A percentile compares a stretch with the other conserved stretches of the same genome.
Evolutionary conservation across 768 basidiomycete species (phyloP).

Genomic region (Termitomyces sp.): DNA sequence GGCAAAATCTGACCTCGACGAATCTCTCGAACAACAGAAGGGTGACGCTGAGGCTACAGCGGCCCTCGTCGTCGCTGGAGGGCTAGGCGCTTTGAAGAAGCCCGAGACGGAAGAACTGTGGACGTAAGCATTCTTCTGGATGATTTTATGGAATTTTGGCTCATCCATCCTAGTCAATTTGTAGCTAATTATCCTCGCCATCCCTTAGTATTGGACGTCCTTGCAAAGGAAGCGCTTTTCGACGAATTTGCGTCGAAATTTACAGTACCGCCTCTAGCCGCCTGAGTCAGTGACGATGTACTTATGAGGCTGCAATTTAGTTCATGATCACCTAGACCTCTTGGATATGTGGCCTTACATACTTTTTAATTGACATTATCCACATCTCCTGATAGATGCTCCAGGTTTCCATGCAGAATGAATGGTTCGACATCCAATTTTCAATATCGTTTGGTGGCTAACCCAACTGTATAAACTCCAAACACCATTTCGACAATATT

Average conservation of each 20-base stretch:
- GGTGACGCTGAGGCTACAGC: conserved; percentile 65
- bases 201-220: conserved; percentile 63
- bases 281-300: conserved; percentile 6
- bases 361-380: not conserved
- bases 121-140: conserved; percentile 43
- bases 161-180: conserved; percentile 28
- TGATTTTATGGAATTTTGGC: not conserved
- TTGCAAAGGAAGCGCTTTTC: conserved; percentile 56
- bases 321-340: not conserved
- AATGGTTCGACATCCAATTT: not conserved
- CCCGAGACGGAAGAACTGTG: conserved; percentile 62
- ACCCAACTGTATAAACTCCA: too few species aligned
- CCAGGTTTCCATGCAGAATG: not conserved
- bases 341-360: not conserved
- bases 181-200: conserved; percentile 54
- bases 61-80: conserved; percentile 58
- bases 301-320: not conserved
- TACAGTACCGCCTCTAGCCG: conserved; percentile 49
- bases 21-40: conserved; percentile 56
- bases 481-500: not conserved
- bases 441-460: not conserved
- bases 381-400: not conserved
- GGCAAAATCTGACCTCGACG: conserved; percentile 79
- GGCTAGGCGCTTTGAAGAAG: conserved; percentile 52
- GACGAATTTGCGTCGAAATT: conserved; percentile 58